Conservation (phyloP, 2,329 filamentous ascomycete genomes). For the Pseudogymnoascus sp. region DNA sequence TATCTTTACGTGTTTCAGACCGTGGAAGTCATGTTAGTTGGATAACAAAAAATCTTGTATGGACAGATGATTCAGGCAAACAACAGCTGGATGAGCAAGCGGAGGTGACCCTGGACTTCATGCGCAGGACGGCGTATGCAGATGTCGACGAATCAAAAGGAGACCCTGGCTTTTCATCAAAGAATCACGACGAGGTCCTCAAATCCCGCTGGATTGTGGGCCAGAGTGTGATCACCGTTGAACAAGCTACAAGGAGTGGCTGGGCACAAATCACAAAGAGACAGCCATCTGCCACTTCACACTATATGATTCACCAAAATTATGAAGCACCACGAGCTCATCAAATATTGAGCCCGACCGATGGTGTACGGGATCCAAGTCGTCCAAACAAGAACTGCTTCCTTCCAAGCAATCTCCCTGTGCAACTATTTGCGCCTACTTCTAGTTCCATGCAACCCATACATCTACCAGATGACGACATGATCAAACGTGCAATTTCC, state of each 20-base stretch:
- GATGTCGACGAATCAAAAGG: slow-evolving; percentile 71
- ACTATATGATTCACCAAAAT: slow-evolving; percentile 46
- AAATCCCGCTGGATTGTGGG: slow-evolving; percentile 67
- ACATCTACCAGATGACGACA: slow-evolving; percentile 58
- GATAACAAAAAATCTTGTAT: slow-evolving; percentile 78
- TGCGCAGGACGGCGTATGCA: slow-evolving; percentile 80
- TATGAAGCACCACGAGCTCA: slow-evolving; percentile 51
- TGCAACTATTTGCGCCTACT: slow-evolving; percentile 52
- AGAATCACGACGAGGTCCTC: slow-evolving; percentile 57
- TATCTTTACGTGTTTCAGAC: slow-evolving; percentile 78
- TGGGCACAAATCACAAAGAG: slow-evolving; percentile 66
- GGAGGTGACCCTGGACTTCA: slow-evolving; percentile 87
- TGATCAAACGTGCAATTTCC: slow-evolving; percentile 56
- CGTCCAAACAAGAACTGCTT: slow-evolving; percentile 50
- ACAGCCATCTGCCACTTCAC: slow-evolving; percentile 61
- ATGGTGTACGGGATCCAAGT: slow-evolving; percentile 43
- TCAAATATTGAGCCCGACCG: slow-evolving; percentile 42
- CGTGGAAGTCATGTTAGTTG: slow-evolving; percentile 77
- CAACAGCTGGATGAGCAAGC: slow-evolving; percentile 84
- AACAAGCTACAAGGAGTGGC: slow-evolving; percentile 59
- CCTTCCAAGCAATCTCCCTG: slow-evolving; percentile 65
- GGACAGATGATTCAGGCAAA: slow-evolving; percentile 66
- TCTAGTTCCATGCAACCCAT: slow-evolving; percentile 58
- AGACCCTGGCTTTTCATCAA: slow-evolving; percentile 57
- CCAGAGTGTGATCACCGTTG: slow-evolving; percentile 65